A percentile compares a stretch with the other conserved stretches of the same genome.
These are phyloP conservation scores for Rhypophila decipiens DNA, from an alignment of 495 filamentous ascomycete genomes.

Conservation along the genomic window DNA sequence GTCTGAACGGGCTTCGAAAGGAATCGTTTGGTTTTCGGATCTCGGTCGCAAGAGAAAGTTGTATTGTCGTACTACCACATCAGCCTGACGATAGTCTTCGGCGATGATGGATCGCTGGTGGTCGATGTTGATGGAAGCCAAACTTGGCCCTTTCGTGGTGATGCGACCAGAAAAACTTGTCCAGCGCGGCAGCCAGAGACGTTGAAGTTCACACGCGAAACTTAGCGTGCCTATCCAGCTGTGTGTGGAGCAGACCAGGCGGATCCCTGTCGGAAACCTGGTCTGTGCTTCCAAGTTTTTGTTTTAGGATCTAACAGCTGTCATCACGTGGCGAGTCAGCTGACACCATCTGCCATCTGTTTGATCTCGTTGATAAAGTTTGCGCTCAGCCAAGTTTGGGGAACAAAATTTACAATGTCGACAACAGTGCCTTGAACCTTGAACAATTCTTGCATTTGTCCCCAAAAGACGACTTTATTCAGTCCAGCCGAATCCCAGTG, in stretches of 20 bases:
- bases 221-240: slow-evolving; percentile 6
- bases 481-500: too few species aligned
- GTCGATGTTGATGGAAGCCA: slow-evolving; percentile 19
- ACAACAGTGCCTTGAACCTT: too few species aligned
- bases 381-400: too few species aligned
- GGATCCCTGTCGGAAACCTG: not conserved
- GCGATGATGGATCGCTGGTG: slow-evolving; percentile 12
- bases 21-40: not conserved
- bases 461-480: too few species aligned
- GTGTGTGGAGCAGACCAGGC: not conserved
- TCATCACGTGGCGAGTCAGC: not conserved
- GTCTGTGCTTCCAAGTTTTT: too few species aligned
- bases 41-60: too few species aligned
- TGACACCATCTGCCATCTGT: not conserved
- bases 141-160: slow-evolving; percentile 17
- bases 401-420: too few species aligned
- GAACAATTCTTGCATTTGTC: too few species aligned
- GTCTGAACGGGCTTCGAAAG: not conserved
- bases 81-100: slow-evolving; percentile 11
- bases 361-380: too few species aligned
- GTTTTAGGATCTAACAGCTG: too few species aligned
- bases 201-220: slow-evolving; percentile 13
- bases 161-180: slow-evolving; percentile 17
- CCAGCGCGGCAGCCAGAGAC: slow-evolving; percentile 14
- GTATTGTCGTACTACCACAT: too few species aligned